Percentiles rank a stretch among this genome's conserved stretches.
phyloP scores from a whole-genome alignment of 2,329 filamentous ascomycete species.

The Colletotrichum viniferum region DNA sequence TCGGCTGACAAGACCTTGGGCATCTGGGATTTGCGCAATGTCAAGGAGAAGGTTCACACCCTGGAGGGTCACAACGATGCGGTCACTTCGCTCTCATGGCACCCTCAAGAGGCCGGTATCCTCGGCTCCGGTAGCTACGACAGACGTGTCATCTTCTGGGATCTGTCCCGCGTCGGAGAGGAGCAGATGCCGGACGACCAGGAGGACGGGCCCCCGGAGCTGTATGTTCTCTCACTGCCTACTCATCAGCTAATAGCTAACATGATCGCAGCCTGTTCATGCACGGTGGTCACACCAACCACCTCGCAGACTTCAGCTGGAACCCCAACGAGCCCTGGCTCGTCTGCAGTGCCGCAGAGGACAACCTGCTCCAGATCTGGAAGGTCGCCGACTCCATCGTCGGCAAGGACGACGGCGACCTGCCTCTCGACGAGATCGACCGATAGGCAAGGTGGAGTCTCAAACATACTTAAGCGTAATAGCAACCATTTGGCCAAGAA shows the following conservation, averaged over 20 bases:
- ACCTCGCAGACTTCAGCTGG: conserved; percentile 97
- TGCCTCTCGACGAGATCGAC: conserved; percentile 79
- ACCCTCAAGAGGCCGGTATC: conserved; percentile 87
- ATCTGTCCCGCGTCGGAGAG: conserved; percentile 87
- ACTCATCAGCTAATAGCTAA: conserved; percentile 20
- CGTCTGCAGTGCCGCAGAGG: conserved; percentile 92
- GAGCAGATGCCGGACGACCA: conserved; percentile 95
- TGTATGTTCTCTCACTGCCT: conserved; percentile 56
- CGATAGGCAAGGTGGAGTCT: conserved; percentile 42
- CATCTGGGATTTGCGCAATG: conserved; percentile 92
- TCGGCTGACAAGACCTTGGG: conserved; percentile 95
- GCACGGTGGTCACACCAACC: conserved; percentile 98
- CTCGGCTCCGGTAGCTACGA: conserved; percentile 93
- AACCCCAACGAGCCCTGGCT: conserved; percentile 97
- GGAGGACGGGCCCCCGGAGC: conserved; percentile 91
- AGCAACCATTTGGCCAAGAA: neutral
- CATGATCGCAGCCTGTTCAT: conserved; percentile 76
- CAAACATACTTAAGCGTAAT: conserved; percentile 5
- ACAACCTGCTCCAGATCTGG: conserved; percentile 96
- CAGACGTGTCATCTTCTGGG: conserved; percentile 94
- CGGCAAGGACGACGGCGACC: conserved; percentile 75
- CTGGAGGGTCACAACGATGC: conserved; percentile 87
- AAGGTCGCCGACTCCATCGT: conserved; percentile 85
- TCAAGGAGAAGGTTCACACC: conserved; percentile 87
- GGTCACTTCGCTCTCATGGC: conserved; percentile 93